These are phyloP conservation scores for Polygonum maritimum DNA, from an alignment of 148 eudicot genomes.

Conservation along the genomic window DNA sequence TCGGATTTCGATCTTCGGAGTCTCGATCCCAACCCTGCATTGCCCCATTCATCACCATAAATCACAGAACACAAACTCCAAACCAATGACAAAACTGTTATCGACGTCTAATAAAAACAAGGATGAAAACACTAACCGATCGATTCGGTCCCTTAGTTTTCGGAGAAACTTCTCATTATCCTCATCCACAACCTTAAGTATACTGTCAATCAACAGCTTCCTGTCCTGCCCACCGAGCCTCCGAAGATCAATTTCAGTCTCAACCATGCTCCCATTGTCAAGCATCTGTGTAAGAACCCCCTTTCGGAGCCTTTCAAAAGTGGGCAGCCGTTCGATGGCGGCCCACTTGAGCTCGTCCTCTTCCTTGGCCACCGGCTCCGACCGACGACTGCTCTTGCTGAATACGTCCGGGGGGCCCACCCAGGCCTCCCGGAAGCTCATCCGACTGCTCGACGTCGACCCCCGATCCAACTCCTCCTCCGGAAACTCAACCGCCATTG, in stretches of 20 bases:
- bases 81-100: no score
- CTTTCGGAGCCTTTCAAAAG: constrained; percentile 46
- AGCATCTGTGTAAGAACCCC: constrained; percentile 36
- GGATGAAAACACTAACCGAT: constrained; percentile 23
- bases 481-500: not conserved
- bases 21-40: constrained; percentile 34
- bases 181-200: constrained; percentile 35
- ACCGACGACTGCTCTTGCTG: constrained; percentile 19
- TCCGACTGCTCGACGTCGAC: constrained; percentile 10
- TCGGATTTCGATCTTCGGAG: constrained; percentile 38
- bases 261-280: constrained; percentile 30
- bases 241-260: constrained; percentile 31
- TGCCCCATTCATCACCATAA: not conserved
- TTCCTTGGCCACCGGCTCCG: constrained; percentile 20
- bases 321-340: constrained; percentile 57
- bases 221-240: constrained; percentile 31
- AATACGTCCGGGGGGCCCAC: constrained; percentile 17
- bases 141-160: constrained; percentile 32
- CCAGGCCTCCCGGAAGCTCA: constrained; percentile 25
- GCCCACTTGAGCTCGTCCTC: constrained; percentile 68
- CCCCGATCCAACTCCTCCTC: not conserved
- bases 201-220: constrained; percentile 32
- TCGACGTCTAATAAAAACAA: no score
- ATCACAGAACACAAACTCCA: not conserved
- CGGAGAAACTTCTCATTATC: constrained; percentile 41